Evolutionary conservation across 1,284 basidiomycete species (phyloP), one percentile per base, ranked within the genome.

Genomic region (Lentinula novae-zelandiae): DNA sequence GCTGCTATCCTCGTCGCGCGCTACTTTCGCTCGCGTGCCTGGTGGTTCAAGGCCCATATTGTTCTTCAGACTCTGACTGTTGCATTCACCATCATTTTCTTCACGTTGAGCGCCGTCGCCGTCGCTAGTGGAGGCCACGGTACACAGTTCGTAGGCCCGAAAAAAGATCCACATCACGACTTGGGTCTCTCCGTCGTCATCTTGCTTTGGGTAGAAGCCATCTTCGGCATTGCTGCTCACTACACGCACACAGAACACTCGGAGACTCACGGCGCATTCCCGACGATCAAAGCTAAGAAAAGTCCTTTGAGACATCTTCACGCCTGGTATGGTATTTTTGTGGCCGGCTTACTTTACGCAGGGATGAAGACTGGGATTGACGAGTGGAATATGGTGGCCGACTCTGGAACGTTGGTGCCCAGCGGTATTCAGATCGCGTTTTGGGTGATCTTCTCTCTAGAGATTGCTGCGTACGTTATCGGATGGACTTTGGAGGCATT

Each of bases 161-260:
- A 53, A 17, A 53, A 53, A 39, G 51, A 53, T 38, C 51, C 51
- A 38, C 51, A 53, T 20, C 51, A 53, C 36, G 51, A 53, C 34
- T 39, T 53, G 51, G 51, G 51, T 53, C 34, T 53, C 15, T 39
- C 51, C 17, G n/a, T 53, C 34, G 31, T n/a, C 34, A 53, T 53
- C 31, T 39, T 53, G 17, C 36, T 53, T 20, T 39, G 31, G 33
- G 34, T 53, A 20, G 51, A 53, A 10, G 51, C 51, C 7, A 39
- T 53, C 8, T 53, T 53, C 34, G 51, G 51, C 5, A 9, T 53
- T 38, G 51, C 51, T 39, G 51, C 51, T n/a, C 51, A 53, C n/a
- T 53, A 39, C 33, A 53, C 51, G 17, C 33, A 20, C 51, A 36
- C 51, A 13, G 33, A 12, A 34, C 51, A 53, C 15, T 39, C 51